Evolutionary conservation across 805 yeast genomes (phyloP).

Genomic region (Cyberlindnera sargentensis): DNA sequence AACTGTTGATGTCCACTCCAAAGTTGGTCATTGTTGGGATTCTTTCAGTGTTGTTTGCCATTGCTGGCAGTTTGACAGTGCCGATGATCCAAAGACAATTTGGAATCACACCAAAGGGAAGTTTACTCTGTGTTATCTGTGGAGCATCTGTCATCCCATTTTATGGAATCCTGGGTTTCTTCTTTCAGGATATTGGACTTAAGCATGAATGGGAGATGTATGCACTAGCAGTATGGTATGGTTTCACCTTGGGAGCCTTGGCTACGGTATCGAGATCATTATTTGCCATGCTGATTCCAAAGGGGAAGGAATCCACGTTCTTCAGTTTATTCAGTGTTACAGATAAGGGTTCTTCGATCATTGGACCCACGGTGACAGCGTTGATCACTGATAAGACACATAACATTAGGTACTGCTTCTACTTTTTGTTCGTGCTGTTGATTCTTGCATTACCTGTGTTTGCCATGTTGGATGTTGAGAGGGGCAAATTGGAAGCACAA

Average conservation of each 20-base stretch:
- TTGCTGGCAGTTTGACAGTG: constrained; percentile 53
- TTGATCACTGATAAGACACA: constrained; percentile 66
- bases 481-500: constrained; percentile 53
- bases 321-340: constrained; percentile 73
- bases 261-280: constrained; percentile 64
- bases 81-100: constrained; percentile 37
- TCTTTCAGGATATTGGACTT: constrained; percentile 47
- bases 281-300: constrained; percentile 63
- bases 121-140: constrained; percentile 44
- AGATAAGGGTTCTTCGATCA: constrained; percentile 70
- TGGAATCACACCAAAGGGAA: constrained; percentile 37
- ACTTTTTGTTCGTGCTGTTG: constrained; percentile 49
- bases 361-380: constrained; percentile 73
- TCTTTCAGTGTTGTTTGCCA: constrained; percentile 59
- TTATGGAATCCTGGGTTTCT: constrained; percentile 66
- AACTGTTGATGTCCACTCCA: constrained; percentile 61
- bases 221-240: constrained; percentile 65
- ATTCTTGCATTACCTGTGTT: constrained; percentile 53
- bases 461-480: constrained; percentile 43
- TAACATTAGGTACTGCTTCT: constrained; percentile 67
- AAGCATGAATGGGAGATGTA: constrained; percentile 64
- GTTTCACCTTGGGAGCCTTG: constrained; percentile 66
- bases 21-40: constrained; percentile 60
- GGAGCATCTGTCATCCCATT: constrained; percentile 65
- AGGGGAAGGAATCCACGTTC: constrained; percentile 68